A percentile compares a stretch with the other conserved stretches of the same genome.
Evolutionary conservation across 129 eudicot species (phyloP).

Genomic region (Deinandra increscens): DNA sequence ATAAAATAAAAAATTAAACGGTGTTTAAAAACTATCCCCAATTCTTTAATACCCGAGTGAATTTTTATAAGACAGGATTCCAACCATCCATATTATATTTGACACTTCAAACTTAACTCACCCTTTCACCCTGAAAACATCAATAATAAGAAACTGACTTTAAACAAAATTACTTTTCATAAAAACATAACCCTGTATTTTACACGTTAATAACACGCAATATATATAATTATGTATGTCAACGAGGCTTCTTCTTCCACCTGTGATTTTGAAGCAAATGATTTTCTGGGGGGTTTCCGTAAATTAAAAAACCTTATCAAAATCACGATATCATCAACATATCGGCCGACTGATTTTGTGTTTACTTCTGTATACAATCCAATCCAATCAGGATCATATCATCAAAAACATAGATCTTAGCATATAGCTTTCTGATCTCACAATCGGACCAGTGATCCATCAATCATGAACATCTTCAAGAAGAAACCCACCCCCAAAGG

Average conservation of each 20-base stretch:
- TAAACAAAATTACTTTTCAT: too few species aligned
- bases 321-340: conserved; percentile 1
- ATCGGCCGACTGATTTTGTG: conserved; percentile 12
- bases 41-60: too few species aligned
- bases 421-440: conserved; percentile 6
- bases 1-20: too few species aligned
- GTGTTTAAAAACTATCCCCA: too few species aligned
- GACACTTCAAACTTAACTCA: too few species aligned
- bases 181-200: too few species aligned
- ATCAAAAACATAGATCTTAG: neutral
- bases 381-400: too few species aligned
- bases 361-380: neutral
- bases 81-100: too few species aligned
- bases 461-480: conserved; percentile 74
- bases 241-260: conserved; percentile 13
- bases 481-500: conserved; percentile 96
- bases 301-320: conserved; percentile 21
- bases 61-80: too few species aligned
- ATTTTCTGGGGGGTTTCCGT: conserved; percentile 6
- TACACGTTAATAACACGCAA: neutral
- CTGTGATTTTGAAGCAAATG: neutral
- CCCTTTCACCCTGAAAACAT: too few species aligned
- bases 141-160: too few species aligned
- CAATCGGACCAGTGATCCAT: conserved; percentile 29
- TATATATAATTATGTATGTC: neutral